These are phyloP conservation scores for Phytophthora megakarya DNA, from an alignment of 352 stramenopile genomes.

Conservation along the genomic window DNA sequence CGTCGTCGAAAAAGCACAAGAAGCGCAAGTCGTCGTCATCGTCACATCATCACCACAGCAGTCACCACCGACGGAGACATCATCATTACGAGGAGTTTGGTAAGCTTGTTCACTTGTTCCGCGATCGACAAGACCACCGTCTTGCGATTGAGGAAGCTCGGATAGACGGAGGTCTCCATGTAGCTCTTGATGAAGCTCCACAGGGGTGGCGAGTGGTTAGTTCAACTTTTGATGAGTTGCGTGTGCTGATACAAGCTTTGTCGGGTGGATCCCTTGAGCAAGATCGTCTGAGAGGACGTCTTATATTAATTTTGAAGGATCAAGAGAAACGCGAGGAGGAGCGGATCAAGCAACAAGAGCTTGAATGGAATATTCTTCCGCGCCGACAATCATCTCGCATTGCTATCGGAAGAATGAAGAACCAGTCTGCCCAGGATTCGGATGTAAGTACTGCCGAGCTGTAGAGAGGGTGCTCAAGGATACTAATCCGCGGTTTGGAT, in stretches of 20 bases:
- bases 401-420: slow-evolving; percentile 78
- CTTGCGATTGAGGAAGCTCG: slow-evolving; percentile 58
- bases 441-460: slow-evolving; percentile 39
- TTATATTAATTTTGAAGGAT: slow-evolving; percentile 82
- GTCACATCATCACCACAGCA: slow-evolving; percentile 58
- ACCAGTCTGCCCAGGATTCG: slow-evolving; percentile 60
- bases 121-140: slow-evolving; percentile 62
- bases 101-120: slow-evolving; percentile 62
- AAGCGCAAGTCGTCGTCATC: slow-evolving; percentile 74
- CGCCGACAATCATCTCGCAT: slow-evolving; percentile 83
- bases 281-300: slow-evolving; percentile 65
- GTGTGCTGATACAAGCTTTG: slow-evolving; percentile 55
- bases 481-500: slow-evolving; percentile 14
- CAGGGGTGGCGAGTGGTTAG: slow-evolving; percentile 74
- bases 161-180: slow-evolving; percentile 41
- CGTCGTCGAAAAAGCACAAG: slow-evolving; percentile 68
- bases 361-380: slow-evolving; percentile 80
- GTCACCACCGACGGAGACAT: slow-evolving; percentile 55
- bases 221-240: slow-evolving; percentile 68
- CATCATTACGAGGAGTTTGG: slow-evolving; percentile 73
- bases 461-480: neutral
- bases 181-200: slow-evolving; percentile 51
- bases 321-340: slow-evolving; percentile 76
- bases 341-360: slow-evolving; percentile 67
- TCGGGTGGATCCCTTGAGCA: slow-evolving; percentile 75